These are phyloP conservation scores for Citrus sp. DNA, from an alignment of 345 rosid genomes.

Conservation along the genomic window DNA sequence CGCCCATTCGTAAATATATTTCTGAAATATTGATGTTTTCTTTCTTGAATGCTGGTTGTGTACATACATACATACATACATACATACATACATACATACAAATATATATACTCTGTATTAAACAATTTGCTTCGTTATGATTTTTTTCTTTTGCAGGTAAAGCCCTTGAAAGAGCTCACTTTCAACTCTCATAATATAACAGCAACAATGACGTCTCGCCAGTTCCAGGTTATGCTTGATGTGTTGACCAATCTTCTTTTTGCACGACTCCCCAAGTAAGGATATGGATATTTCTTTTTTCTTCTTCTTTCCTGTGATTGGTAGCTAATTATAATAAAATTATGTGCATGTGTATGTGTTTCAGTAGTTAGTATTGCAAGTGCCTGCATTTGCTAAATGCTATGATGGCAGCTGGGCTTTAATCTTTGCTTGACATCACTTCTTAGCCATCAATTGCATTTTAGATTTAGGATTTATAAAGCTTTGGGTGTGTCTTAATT, in stretches of 20 bases:
- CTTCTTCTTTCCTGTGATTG: not conserved
- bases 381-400: not conserved
- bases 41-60: not conserved
- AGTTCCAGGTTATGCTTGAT: slow-evolving; percentile 96
- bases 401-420: not conserved
- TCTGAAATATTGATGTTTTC: not conserved
- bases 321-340: not conserved
- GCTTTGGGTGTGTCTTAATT: slow-evolving; percentile 1
- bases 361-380: not conserved
- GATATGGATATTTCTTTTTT: slow-evolving; percentile 16
- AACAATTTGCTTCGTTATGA: slow-evolving; percentile 12
- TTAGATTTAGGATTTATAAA: not conserved
- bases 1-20: not conserved
- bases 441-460: not conserved
- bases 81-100: too few relatives aligned
- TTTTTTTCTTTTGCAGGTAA: slow-evolving; percentile 56
- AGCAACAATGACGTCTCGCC: slow-evolving; percentile 97
- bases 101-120: not conserved
- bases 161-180: slow-evolving; percentile 92
- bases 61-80: too few relatives aligned
- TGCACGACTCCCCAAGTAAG: slow-evolving; percentile 98
- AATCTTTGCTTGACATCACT: not conserved
- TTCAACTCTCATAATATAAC: slow-evolving; percentile 82
- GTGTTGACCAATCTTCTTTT: slow-evolving; percentile 97
- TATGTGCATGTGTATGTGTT: not conserved